Evolutionary conservation across 306 rosid genomes (phyloP).

Genomic region (Cercis canadensis): DNA sequence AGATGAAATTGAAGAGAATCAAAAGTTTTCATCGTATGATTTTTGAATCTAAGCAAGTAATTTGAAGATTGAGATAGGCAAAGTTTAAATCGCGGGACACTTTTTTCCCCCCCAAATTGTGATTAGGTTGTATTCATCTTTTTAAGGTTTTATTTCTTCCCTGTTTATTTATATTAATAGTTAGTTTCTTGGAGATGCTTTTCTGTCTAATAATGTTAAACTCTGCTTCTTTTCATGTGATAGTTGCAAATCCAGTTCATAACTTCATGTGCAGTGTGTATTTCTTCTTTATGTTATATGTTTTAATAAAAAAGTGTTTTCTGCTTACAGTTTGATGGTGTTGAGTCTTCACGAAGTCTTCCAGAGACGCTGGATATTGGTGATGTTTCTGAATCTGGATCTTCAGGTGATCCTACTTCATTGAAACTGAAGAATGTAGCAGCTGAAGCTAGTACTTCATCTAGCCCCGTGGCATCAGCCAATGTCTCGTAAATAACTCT

Average conservation of each 20-base stretch:
- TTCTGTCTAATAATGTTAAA: background rate
- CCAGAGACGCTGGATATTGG: slow-evolving; percentile 89
- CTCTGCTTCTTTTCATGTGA: no score
- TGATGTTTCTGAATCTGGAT: slow-evolving; percentile 71
- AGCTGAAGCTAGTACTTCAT: slow-evolving; percentile 59
- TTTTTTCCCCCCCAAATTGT: background rate
- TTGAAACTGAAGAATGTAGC: slow-evolving; percentile 62
- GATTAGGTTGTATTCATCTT: background rate
- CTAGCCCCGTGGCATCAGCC: slow-evolving; percentile 42
- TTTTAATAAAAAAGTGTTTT: background rate
- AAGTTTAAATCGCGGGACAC: background rate
- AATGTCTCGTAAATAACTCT: slow-evolving; percentile 39
- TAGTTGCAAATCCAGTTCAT: no score
- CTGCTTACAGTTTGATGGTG: slow-evolving; percentile 51
- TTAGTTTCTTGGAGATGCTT: background rate
- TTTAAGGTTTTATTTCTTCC: slow-evolving; percentile 10
- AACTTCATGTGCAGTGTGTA: background rate
- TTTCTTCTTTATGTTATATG: background rate
- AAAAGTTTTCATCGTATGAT: slow-evolving; percentile 12
- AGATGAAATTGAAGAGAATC: slow-evolving; percentile 6
- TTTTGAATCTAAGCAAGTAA: slow-evolving; percentile 4
- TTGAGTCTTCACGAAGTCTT: slow-evolving; percentile 64
- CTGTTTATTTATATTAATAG: slow-evolving; percentile 1
- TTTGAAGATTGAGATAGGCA: slow-evolving; percentile 8
- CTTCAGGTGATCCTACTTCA: slow-evolving; percentile 46